phyloP scores from a whole-genome alignment of 2,329 filamentous ascomycete genomes.

The Aspergillus quadrilineatus region DNA sequence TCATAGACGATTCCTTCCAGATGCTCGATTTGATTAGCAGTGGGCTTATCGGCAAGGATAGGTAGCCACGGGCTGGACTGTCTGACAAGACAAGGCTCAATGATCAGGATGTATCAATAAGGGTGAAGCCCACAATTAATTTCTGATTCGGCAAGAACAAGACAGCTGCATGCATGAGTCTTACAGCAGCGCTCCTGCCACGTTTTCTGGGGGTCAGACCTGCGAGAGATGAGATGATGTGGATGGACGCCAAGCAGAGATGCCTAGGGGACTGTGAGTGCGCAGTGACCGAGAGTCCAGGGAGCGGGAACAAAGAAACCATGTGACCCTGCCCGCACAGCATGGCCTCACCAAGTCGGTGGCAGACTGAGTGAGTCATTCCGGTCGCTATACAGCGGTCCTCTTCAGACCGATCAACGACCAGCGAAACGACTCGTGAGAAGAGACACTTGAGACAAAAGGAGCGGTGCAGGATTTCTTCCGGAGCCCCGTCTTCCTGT shows the following conservation, averaged over 20 bases:
- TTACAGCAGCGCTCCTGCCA: conserved; percentile 9
- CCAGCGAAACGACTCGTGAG: too few relatives aligned
- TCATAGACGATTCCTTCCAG: not conserved
- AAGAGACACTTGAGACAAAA: too few relatives aligned
- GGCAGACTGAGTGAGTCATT: too few relatives aligned
- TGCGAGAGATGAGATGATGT: not conserved
- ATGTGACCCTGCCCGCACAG: not conserved
- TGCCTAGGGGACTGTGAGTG: not conserved
- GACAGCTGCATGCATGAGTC: conserved; percentile 8
- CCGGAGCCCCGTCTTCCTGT: too few relatives aligned
- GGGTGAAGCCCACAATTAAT: not conserved
- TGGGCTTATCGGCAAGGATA: not conserved
- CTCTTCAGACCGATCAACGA: too few relatives aligned
- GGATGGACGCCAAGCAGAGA: not conserved
- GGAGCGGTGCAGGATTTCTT: too few relatives aligned
- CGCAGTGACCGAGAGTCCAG: too few relatives aligned
- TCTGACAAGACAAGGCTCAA: not conserved
- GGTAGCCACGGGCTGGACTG: not conserved
- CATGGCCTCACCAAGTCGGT: too few relatives aligned
- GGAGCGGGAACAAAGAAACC: not conserved
- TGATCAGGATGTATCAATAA: not conserved
- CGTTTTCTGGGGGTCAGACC: conserved; percentile 14
- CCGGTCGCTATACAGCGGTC: too few relatives aligned
- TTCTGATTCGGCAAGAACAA: conserved; percentile 2
- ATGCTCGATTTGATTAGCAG: conserved; percentile 8